Conservation (phyloP, 169 alveolate species). For the Cytauxzoon felis region DNA sequence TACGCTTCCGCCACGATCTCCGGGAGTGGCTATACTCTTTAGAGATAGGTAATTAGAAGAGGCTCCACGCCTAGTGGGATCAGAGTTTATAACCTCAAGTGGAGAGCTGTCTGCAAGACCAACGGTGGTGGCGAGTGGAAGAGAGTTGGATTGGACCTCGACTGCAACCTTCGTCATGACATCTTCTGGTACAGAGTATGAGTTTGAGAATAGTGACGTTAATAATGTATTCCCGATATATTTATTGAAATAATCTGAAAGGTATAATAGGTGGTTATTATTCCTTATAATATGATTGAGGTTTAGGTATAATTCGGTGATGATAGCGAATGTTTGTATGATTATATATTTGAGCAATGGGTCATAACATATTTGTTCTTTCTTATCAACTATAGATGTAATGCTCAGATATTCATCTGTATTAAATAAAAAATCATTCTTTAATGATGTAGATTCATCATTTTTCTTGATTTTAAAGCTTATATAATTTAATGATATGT, state of each 20-base stretch:
- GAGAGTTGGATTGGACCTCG: not conserved
- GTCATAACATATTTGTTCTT: slow-evolving; percentile 7
- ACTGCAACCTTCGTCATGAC: not conserved
- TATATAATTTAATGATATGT: slow-evolving; percentile 7
- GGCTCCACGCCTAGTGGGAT: too few relatives aligned
- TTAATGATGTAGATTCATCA: not conserved
- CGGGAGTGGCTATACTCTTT: too few relatives aligned
- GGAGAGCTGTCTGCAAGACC: too few relatives aligned
- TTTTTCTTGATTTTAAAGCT: slow-evolving; percentile 1
- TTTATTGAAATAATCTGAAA: too few relatives aligned
- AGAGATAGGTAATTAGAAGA: too few relatives aligned
- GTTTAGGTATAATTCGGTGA: slow-evolving; percentile 25
- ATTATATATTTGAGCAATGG: slow-evolving; percentile 1
- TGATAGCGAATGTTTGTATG: slow-evolving; percentile 25
- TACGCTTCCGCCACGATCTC: too few relatives aligned
- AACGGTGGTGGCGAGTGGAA: not conserved
- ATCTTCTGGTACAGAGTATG: not conserved
- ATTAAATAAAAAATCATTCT: not conserved
- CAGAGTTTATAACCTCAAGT: too few relatives aligned
- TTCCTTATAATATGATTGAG: not conserved
- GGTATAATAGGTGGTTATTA: not conserved
- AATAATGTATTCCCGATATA: too few relatives aligned
- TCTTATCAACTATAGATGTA: slow-evolving; percentile 1
- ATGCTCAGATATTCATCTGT: slow-evolving; percentile 18
- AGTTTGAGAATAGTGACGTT: not conserved